Evolutionary conservation across 805 yeast species (phyloP).

Genomic region (Sungouiella thailandica): DNA sequence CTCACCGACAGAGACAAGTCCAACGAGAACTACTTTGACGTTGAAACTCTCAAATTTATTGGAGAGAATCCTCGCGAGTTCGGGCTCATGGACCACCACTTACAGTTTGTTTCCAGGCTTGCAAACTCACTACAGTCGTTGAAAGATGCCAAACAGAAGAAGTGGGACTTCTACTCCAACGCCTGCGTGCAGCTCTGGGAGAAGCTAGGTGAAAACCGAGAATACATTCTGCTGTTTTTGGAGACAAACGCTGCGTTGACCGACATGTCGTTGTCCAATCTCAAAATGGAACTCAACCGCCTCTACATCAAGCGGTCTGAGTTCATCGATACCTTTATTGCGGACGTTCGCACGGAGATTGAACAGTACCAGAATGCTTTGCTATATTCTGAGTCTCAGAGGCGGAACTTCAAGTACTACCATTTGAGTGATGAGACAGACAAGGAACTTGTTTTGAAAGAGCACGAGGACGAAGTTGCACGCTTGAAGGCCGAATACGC

Average conservation of each 20-base stretch:
- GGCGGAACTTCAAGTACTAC: constrained; percentile 41
- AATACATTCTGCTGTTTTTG: constrained; percentile 40
- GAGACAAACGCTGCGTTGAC: constrained; percentile 44
- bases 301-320: constrained; percentile 57
- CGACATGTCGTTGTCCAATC: constrained; percentile 41
- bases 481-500: constrained; percentile 46
- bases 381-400: constrained; percentile 51
- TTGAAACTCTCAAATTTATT: constrained; percentile 34
- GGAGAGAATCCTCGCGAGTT: constrained; percentile 33
- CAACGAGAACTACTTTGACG: constrained; percentile 31
- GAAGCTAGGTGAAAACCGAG: constrained; percentile 46
- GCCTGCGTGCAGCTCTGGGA: constrained; percentile 53
- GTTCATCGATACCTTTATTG: constrained; percentile 63
- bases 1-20: constrained; percentile 9
- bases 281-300: constrained; percentile 52
- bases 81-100: constrained; percentile 33
- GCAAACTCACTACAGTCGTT: constrained; percentile 26
- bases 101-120: constrained; percentile 27
- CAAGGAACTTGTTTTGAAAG: constrained; percentile 56
- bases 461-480: constrained; percentile 60
- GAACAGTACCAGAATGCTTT: constrained; percentile 57
- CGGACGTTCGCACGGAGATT: constrained; percentile 56
- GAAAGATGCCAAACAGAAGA: constrained; percentile 32
- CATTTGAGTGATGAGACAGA: constrained; percentile 35
- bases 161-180: constrained; percentile 26